Evolutionary conservation across 768 basidiomycete genomes (phyloP), one percentile per base, ranked within the genome.

Genomic region (Tulasnella calospora): DNA sequence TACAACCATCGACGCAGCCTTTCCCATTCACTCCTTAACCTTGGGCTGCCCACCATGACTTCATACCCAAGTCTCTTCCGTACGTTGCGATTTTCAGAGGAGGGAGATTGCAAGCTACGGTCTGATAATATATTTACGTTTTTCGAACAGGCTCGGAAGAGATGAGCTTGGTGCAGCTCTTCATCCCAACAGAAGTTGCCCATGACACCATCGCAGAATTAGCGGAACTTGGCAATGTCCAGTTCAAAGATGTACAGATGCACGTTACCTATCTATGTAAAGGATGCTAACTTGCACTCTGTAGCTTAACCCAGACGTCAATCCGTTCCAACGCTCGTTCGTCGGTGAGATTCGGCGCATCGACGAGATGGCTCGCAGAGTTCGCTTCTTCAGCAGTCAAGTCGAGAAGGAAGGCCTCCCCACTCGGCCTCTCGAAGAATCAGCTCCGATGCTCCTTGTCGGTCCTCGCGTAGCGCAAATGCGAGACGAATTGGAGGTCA

Each of bases 301-400:
- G 57, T 47, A 99, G 96, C 86, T 99, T 81, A 99, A 99, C 85
- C 94, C 96, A 17, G 90, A 90, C 80, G 91, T 98, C 82, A 98
- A 97, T 85, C 94, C 97, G 23, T 99, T 99, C 87, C 97, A 99
- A 88, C 94, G 98, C 80, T 96, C 96, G 7, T 99, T 97, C 84
- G 94, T 98, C 79, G 94, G 93, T 46, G 96, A 98, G 84, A 95
- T 99, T 81, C 91, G 98, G 47, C 91, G 94, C 80, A 89, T 97
- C 79, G 97, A 98, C 84, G 97, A 99, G 83, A 96, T 97, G 92
- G 92, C 93, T 10, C 93, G 98, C 81, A 93, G 95, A 46, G 91
- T 96, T 73, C 92, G 96, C 77, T 96, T 98, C 85, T 98, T 99
- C 83, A 84, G 88, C 0, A 86, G 88, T 38, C 95, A 98, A 83